Percentiles rank a stretch among this genome's conserved stretches.
Evolutionary conservation across 2,329 filamentous ascomycete species (phyloP).

Genomic region (Fusarium incarnatum): DNA sequence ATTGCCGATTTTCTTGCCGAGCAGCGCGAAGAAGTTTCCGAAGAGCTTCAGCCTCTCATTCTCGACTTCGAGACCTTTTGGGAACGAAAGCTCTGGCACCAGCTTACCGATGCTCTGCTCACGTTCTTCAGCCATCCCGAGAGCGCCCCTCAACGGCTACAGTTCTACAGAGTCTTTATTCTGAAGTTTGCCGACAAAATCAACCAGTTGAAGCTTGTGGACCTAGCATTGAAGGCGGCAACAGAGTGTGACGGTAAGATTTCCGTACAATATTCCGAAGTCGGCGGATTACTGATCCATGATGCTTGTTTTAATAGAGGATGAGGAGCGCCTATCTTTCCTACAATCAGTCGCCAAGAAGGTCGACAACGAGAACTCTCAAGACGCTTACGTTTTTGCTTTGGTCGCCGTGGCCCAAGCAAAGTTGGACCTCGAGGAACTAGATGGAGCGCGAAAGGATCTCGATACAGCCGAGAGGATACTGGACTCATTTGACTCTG

Average conservation of each 20-base stretch:
- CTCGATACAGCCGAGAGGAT: constrained; percentile 89
- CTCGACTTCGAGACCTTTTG: constrained; percentile 95
- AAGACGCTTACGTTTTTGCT: constrained; percentile 96
- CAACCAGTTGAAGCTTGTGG: constrained; percentile 97
- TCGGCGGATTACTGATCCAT: constrained; percentile 23
- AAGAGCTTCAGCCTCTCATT: constrained; percentile 88
- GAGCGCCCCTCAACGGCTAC: constrained; percentile 85
- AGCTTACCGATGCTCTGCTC: constrained; percentile 89
- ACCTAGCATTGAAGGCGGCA: constrained; percentile 87
- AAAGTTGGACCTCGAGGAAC: constrained; percentile 82
- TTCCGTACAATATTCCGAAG: constrained; percentile 11
- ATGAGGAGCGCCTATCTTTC: constrained; percentile 86
- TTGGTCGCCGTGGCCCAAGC: constrained; percentile 89
- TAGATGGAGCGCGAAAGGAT: constrained; percentile 86
- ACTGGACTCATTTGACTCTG: constrained; percentile 90
- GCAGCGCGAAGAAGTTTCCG: constrained; percentile 87
- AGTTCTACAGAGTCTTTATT: constrained; percentile 94
- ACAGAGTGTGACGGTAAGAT: constrained; percentile 81
- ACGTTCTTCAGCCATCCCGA: constrained; percentile 86
- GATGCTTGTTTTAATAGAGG: constrained; percentile 66
- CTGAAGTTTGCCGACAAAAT: constrained; percentile 98
- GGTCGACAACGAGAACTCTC: constrained; percentile 90
- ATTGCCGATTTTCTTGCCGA: constrained; percentile 93
- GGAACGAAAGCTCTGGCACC: constrained; percentile 99
- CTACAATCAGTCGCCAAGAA: constrained; percentile 84